phyloP scores from a whole-genome alignment of 2,329 filamentous ascomycete genomes.

The Incumbomyces lentus region DNA sequence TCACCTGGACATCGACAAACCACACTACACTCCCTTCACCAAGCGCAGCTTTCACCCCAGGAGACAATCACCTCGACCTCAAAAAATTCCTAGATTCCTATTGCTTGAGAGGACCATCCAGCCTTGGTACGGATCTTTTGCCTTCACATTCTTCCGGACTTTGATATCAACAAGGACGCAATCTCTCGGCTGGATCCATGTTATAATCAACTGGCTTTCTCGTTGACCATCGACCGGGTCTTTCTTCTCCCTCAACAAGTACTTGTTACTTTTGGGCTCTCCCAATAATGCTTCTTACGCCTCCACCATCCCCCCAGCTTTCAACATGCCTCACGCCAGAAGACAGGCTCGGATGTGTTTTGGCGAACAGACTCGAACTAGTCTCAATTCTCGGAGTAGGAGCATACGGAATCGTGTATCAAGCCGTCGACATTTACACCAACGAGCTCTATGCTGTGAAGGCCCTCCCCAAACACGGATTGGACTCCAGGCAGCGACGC shows the following conservation, averaged over 20 bases:
- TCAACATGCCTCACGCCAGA: slow-evolving; percentile 56
- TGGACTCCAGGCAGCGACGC: slow-evolving; percentile 75
- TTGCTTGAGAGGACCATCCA: slow-evolving; percentile 1
- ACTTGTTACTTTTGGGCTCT: slow-evolving; percentile 28
- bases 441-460: slow-evolving; percentile 86
- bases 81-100: slow-evolving; percentile 14
- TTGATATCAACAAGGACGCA: slow-evolving; percentile 15
- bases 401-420: slow-evolving; percentile 94
- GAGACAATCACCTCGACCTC: background rate
- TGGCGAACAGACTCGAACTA: slow-evolving; percentile 74
- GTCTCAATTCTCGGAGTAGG: slow-evolving; percentile 81
- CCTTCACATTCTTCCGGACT: slow-evolving; percentile 13
- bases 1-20: slow-evolving; percentile 10
- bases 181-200: slow-evolving; percentile 19
- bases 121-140: background rate
- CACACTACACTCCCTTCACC: slow-evolving; percentile 5
- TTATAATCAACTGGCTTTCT: slow-evolving; percentile 17
- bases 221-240: slow-evolving; percentile 18
- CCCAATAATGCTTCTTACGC: slow-evolving; percentile 37
- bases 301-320: slow-evolving; percentile 33
- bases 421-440: slow-evolving; percentile 72
- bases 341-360: slow-evolving; percentile 72
- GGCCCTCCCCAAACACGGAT: slow-evolving; percentile 84
- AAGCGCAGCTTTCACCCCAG: slow-evolving; percentile 9
- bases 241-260: slow-evolving; percentile 19